Evolutionary conservation across 306 rosid species (phyloP), one percentile per base, ranked within the genome.

Genomic region (Morella rubra): DNA sequence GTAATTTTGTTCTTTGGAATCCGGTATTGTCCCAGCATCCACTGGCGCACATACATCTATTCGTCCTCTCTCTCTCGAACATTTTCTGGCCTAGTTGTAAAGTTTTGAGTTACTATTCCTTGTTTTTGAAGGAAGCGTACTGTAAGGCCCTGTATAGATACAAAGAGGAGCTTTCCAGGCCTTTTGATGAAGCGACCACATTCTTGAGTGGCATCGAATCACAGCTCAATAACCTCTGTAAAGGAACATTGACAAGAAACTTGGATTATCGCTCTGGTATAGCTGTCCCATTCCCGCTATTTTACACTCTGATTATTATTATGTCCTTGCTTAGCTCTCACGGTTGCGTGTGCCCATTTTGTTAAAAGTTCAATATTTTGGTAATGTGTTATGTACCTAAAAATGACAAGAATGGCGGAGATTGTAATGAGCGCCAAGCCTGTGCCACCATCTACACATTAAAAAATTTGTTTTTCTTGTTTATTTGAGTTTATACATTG

Each of bases 201-300:
- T 91, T 91, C 77, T 73, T 93, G 83, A 83, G 78, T 79, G 71
- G 72, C 72, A 90, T 91, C 44, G 84, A 91, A 77, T 80, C 88
- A 42, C 91, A 91, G 84, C 86, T 93, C 42, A 87, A 66, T 84
- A 81, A 85, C 59, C 92, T 93, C 53, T 91, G 97, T 68, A 86
- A 85, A 54, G 96, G 84, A 73, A 83, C 96, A 44, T 79, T 83
- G 14, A 59, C 80, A 50, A 71, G 61, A n/a, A 66, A 81, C 73
- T 60, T 74, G 16, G 82, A 87, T 47, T 40, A 71, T 77, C 90
- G 6, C 46, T 84, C 92, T 11, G 91, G 90, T 87, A 74, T 50
- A 11, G 6, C 7, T 71, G 6, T 18, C 14, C n/a, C 8, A 7
- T 72, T 16, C 8, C 18, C 8, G 6, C 10, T 32, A 41, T 64